Conservation (phyloP, 192 early-diverging fungal genomes). For the Spizellomyces punctatus region DNA sequence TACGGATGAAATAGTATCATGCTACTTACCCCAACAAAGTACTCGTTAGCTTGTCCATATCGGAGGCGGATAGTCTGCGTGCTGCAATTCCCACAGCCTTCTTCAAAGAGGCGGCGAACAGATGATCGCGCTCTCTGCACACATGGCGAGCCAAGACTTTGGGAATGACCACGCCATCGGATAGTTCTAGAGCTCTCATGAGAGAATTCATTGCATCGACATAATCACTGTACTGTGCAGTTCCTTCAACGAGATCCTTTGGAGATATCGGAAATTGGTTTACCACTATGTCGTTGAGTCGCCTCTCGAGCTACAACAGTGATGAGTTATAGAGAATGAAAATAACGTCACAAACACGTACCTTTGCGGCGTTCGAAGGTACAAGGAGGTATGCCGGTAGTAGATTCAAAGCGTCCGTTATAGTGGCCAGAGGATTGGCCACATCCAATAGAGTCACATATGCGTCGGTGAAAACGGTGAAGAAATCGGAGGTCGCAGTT, state of each 20-base stretch:
- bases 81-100: background rate
- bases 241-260: slow-evolving; percentile 11
- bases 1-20: background rate
- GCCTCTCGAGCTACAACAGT: slow-evolving; percentile 43
- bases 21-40: background rate
- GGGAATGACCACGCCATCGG: slow-evolving; percentile 45
- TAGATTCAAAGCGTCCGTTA: slow-evolving; percentile 11
- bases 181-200: slow-evolving; percentile 46
- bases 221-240: slow-evolving; percentile 50
- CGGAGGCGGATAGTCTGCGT: background rate
- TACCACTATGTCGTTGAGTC: slow-evolving; percentile 45
- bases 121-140: slow-evolving; percentile 56
- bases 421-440: background rate
- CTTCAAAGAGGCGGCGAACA: slow-evolving; percentile 27
- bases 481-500: background rate
- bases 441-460: background rate
- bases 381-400: slow-evolving; percentile 7
- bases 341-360: background rate
- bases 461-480: background rate
- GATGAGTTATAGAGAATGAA: slow-evolving; percentile 18
- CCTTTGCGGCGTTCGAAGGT: slow-evolving; percentile 4
- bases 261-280: slow-evolving; percentile 52
- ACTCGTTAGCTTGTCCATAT: background rate
- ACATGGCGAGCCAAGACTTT: slow-evolving; percentile 55
- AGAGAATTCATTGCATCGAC: slow-evolving; percentile 56